phyloP scores from a whole-genome alignment of 78 protist genomes.

The Monocercomonoides exilis region DNA sequence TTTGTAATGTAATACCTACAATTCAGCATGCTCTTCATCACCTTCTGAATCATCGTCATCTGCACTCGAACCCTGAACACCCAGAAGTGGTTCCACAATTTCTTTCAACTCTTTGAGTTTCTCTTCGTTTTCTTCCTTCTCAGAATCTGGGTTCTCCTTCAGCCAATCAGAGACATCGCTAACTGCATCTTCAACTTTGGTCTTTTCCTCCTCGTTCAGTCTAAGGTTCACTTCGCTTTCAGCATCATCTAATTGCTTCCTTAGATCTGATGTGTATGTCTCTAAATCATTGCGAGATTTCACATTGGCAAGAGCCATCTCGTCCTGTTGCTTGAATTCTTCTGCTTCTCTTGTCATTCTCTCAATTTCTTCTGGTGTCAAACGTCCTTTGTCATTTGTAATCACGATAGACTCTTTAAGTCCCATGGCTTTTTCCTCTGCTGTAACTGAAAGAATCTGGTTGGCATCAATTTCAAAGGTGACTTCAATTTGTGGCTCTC shows the following conservation, averaged over 20 bases:
- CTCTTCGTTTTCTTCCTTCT: constrained; percentile 83
- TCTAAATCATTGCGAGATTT: constrained; percentile 32
- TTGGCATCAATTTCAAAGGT: constrained; percentile 79
- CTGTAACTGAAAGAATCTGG: constrained; percentile 83
- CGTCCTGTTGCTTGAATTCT: constrained; percentile 14
- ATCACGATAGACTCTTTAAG: constrained; percentile 72
- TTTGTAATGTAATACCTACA: too few relatives aligned
- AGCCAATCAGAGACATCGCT: constrained; percentile 79
- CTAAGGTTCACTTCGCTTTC: constrained; percentile 61
- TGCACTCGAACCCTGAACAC: too few relatives aligned
- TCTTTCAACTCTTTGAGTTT: constrained; percentile 73
- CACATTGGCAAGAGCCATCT: not conserved
- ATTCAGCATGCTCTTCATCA: too few relatives aligned
- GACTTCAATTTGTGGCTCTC: constrained; percentile 87
- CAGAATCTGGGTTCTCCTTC: constrained; percentile 74
- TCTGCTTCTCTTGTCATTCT: constrained; percentile 24
- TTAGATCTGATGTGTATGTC: not conserved
- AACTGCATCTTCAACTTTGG: constrained; percentile 53
- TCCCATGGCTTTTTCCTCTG: constrained; percentile 84
- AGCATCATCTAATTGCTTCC: not conserved
- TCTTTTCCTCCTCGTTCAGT: constrained; percentile 81
- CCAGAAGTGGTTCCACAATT: too few relatives aligned
- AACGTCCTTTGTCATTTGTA: constrained; percentile 83
- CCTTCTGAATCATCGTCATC: too few relatives aligned
- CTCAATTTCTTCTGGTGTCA: constrained; percentile 49